Conservation (phyloP, 2,329 filamentous ascomycete genomes). For the Chrysoporthe cubensis region DNA sequence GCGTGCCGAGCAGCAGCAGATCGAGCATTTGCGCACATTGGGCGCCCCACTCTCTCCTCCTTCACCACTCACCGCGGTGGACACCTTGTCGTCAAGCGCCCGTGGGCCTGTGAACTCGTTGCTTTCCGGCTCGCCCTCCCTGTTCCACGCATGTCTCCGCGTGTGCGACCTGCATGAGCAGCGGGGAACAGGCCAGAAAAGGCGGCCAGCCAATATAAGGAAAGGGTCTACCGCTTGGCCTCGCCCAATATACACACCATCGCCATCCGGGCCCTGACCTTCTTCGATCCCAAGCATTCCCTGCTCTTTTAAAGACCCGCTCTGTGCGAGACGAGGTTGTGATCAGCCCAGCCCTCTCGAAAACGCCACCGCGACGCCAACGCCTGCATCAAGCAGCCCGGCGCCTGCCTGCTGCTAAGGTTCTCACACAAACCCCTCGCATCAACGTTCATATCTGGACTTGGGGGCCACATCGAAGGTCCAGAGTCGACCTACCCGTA, state of each 20-base stretch:
- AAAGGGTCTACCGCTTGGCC: slow-evolving; percentile 50
- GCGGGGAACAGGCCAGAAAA: slow-evolving; percentile 44
- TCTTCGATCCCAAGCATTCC: slow-evolving; percentile 10
- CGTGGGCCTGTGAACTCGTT: not conserved
- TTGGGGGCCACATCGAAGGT: slow-evolving; percentile 13
- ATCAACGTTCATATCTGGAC: slow-evolving; percentile 26
- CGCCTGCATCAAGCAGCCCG: slow-evolving; percentile 6
- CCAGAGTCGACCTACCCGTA: slow-evolving; percentile 8
- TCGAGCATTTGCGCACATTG: slow-evolving; percentile 19
- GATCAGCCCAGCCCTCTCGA: slow-evolving; percentile 12
- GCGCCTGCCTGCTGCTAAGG: slow-evolving; percentile 13
- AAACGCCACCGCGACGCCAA: slow-evolving; percentile 20
- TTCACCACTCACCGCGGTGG: slow-evolving; percentile 12
- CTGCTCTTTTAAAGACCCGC: slow-evolving; percentile 21
- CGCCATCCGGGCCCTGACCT: slow-evolving; percentile 22
- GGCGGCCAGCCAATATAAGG: slow-evolving; percentile 57
- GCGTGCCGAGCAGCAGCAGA: slow-evolving; percentile 20
- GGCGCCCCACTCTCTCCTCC: slow-evolving; percentile 15
- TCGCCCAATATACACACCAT: slow-evolving; percentile 32
- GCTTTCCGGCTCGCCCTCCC: slow-evolving; percentile 5
- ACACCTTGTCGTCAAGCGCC: not conserved
- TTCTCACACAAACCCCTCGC: slow-evolving; percentile 3
- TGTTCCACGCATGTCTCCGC: slow-evolving; percentile 24
- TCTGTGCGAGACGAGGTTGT: slow-evolving; percentile 31
- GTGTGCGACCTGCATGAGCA: slow-evolving; percentile 39